Conservation (phyloP, 768 basidiomycete species). For the Phaeolepiota aurea region DNA sequence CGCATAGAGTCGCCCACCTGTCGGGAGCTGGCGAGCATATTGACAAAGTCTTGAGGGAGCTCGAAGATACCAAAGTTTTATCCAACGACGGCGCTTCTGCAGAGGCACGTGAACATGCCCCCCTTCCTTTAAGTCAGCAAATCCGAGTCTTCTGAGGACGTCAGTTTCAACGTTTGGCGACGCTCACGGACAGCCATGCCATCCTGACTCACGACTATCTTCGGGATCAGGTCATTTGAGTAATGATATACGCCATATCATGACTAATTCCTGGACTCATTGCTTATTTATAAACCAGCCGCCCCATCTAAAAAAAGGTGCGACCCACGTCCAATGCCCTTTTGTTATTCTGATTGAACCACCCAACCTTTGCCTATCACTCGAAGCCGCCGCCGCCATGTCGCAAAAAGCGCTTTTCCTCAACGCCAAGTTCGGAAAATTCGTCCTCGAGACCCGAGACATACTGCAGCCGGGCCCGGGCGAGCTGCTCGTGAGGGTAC, state of each 20-base stretch:
- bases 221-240: too few species aligned
- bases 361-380: too few species aligned
- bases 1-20: constrained; percentile 19
- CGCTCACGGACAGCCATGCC: too few species aligned
- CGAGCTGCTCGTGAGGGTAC: constrained; percentile 39
- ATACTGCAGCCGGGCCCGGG: constrained; percentile 35
- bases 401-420: constrained; percentile 20
- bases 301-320: too few species aligned
- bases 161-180: too few species aligned
- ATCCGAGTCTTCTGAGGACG: neutral
- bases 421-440: constrained; percentile 14
- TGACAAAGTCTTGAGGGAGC: constrained; percentile 10
- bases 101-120: constrained; percentile 9
- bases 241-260: too few species aligned
- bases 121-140: neutral
- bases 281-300: too few species aligned
- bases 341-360: too few species aligned
- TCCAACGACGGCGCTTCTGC: constrained; percentile 13
- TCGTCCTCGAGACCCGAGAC: constrained; percentile 20
- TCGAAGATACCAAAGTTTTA: constrained; percentile 13
- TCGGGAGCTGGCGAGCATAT: constrained; percentile 23
- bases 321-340: too few species aligned
- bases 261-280: too few species aligned
- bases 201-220: too few species aligned
- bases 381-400: too few species aligned